phyloP scores from a whole-genome alignment of 163 green algal genomes.

The Chlorella variabilis region DNA sequence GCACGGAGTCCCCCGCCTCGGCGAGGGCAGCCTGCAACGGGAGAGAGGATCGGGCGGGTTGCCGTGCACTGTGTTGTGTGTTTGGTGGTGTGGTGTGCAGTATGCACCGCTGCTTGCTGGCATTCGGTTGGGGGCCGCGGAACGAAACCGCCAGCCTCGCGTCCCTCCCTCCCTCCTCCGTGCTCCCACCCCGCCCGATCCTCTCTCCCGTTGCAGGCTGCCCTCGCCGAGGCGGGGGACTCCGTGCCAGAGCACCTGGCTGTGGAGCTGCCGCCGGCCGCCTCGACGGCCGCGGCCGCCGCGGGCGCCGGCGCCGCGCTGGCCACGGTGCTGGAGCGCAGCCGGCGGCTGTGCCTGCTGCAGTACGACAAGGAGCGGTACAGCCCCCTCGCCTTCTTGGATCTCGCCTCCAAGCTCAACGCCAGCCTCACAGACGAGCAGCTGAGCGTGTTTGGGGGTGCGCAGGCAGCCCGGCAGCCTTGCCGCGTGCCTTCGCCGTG shows the following conservation, averaged over 20 bases:
- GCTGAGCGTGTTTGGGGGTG: slow-evolving; percentile 75
- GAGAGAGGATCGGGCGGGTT: too few relatives aligned
- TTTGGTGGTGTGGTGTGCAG: too few relatives aligned
- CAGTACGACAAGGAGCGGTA: slow-evolving; percentile 84
- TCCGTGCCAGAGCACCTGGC: slow-evolving; percentile 31
- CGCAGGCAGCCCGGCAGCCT: background rate
- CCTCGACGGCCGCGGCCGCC: background rate
- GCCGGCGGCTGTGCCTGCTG: slow-evolving; percentile 70
- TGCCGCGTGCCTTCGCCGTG: too few relatives aligned
- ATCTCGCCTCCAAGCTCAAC: slow-evolving; percentile 48
- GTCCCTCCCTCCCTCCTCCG: too few relatives aligned
- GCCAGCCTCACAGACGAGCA: slow-evolving; percentile 57
- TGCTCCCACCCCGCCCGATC: too few relatives aligned
- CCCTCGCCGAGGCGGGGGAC: background rate
- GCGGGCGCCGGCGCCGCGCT: slow-evolving; percentile 38
- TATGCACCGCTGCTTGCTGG: too few relatives aligned
- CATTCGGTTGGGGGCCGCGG: too few relatives aligned
- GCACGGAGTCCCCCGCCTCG: slow-evolving; percentile 4
- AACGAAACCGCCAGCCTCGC: too few relatives aligned
- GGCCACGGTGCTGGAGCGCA: slow-evolving; percentile 74
- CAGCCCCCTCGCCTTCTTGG: slow-evolving; percentile 60
- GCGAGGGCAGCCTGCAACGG: background rate
- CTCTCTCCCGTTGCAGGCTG: background rate
- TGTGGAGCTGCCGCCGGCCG: slow-evolving; percentile 21
- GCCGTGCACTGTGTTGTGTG: too few relatives aligned